Evolutionary conservation across 352 stramenopile species (phyloP).

Genomic region (Phytopythium chamaehyphon): DNA sequence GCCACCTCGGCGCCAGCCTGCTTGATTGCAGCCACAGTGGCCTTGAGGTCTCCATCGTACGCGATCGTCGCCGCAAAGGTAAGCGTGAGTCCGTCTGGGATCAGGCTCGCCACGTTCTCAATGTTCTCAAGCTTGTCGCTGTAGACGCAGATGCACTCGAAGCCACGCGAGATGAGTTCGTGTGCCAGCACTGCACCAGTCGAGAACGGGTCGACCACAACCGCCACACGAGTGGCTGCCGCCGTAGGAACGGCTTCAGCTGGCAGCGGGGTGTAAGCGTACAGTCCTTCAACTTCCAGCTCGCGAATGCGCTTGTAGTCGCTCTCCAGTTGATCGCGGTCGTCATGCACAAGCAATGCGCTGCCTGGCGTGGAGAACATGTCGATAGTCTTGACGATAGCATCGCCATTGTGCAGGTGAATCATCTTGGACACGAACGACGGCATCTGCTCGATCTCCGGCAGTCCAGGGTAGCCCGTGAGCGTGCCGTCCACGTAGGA

Average conservation of each 20-base stretch:
- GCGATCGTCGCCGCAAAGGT: constrained; percentile 76
- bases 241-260: constrained; percentile 9
- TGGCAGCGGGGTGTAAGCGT: constrained; percentile 13
- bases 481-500: constrained; percentile 85
- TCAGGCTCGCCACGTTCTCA: constrained; percentile 69
- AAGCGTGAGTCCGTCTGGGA: constrained; percentile 72
- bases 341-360: constrained; percentile 79
- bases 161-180: constrained; percentile 85
- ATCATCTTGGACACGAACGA: constrained; percentile 84
- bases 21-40: constrained; percentile 45
- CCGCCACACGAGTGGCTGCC: constrained; percentile 50
- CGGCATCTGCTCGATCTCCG: constrained; percentile 81
- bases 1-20: constrained; percentile 23
- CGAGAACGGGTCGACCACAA: constrained; percentile 95
- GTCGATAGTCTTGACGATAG: constrained; percentile 75
- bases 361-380: constrained; percentile 90
- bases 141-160: constrained; percentile 88
- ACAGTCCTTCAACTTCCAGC: constrained; percentile 71
- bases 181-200: constrained; percentile 94
- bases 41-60: constrained; percentile 46
- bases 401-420: constrained; percentile 59
- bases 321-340: constrained; percentile 60
- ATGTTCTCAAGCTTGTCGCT: constrained; percentile 83
- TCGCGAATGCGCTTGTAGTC: constrained; percentile 87
- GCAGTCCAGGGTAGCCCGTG: constrained; percentile 73